Evolutionary conservation across 192 early-diverging fungal genomes (phyloP).

Genomic region (Neocallimastix lanati): DNA sequence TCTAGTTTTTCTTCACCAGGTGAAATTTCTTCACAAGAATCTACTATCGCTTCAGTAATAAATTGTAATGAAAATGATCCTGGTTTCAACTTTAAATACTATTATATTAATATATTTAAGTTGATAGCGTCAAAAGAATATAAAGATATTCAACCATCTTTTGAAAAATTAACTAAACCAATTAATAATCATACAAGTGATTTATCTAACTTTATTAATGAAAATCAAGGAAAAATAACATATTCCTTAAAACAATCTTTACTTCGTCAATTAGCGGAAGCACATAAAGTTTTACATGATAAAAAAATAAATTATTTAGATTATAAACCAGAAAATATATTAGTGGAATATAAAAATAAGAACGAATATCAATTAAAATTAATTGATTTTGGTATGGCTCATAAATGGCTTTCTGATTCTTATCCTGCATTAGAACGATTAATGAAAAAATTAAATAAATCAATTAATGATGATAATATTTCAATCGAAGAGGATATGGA

Average conservation of each 20-base stretch:
- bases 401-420: not conserved
- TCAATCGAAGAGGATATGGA: not conserved
- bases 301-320: slow-evolving; percentile 7
- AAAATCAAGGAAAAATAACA: not conserved
- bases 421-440: not conserved
- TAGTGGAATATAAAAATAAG: not conserved
- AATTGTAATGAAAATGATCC: not conserved
- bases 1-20: not conserved
- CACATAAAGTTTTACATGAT: slow-evolving; percentile 1
- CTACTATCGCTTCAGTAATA: not conserved
- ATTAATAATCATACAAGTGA: slow-evolving; percentile 12
- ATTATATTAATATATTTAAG: not conserved
- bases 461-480: not conserved
- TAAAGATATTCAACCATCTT: not conserved
- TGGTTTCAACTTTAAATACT: not conserved
- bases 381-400: not conserved
- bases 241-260: not conserved
- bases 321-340: not conserved
- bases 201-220: not conserved
- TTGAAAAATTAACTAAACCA: slow-evolving; percentile 1
- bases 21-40: not conserved
- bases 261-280: slow-evolving; percentile 7
- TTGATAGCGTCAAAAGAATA: not conserved
- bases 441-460: not conserved
- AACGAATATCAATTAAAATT: not conserved